A percentile compares a stretch with the other conserved stretches of the same genome.
Conservation (phyloP, 305 asterid species). For the Rubia balearica region DNA sequence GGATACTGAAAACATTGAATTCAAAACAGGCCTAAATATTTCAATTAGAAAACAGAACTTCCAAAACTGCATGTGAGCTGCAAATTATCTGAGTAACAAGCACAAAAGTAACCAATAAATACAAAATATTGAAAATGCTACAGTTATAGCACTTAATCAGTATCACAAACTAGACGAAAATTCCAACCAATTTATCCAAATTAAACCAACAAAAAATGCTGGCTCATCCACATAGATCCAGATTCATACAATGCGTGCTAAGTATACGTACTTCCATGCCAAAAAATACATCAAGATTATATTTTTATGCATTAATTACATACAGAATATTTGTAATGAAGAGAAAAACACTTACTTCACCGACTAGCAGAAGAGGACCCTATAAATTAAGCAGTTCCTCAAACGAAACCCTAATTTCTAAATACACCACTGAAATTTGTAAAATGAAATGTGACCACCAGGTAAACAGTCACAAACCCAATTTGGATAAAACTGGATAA, state of each 20-base stretch:
- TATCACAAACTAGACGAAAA: neutral
- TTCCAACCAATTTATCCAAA: neutral
- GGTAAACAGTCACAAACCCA: constrained; percentile 4
- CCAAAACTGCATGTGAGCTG: neutral
- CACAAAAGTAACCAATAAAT: neutral
- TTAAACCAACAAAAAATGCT: neutral
- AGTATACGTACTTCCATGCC: neutral
- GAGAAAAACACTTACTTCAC: constrained; percentile 3
- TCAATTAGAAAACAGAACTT: neutral
- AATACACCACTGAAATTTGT: neutral
- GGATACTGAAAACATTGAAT: neutral
- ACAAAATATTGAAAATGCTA: neutral
- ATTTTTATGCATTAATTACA: neutral
- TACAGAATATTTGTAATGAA: neutral
- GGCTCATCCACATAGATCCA: neutral
- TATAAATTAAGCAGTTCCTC: neutral
- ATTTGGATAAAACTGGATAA: neutral
- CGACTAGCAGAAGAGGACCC: constrained; percentile 7
- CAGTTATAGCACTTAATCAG: neutral
- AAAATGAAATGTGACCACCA: neutral
- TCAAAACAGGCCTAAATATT: neutral
- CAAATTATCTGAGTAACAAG: neutral
- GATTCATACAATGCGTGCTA: neutral
- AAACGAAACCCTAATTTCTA: constrained; percentile 6
- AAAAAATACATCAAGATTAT: neutral